Percentiles rank a stretch among this genome's conserved stretches.
phyloP scores from a whole-genome alignment of 2,329 filamentous ascomycete species.

The Botrytis fabae region DNA sequence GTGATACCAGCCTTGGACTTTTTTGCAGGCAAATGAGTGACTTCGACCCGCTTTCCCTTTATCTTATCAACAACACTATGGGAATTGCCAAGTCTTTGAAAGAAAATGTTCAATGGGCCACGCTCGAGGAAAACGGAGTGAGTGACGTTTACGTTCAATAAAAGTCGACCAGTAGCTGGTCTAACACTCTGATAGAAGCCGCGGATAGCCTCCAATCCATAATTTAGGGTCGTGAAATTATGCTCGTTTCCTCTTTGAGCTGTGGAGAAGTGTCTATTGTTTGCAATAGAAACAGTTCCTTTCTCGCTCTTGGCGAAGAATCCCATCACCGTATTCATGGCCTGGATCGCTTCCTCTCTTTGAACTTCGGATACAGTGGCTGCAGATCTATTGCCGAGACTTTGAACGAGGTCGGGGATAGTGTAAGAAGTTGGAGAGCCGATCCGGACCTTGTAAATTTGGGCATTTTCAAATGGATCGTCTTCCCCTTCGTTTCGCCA shows the following conservation, averaged over 20 bases:
- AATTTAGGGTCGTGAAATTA: conserved; percentile 44
- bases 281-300: conserved; percentile 48
- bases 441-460: conserved; percentile 31
- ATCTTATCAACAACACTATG: conserved; percentile 38
- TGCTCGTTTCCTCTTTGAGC: conserved; percentile 30
- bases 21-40: conserved; percentile 43
- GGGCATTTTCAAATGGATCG: conserved; percentile 28
- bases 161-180: conserved; percentile 55
- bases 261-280: conserved; percentile 54
- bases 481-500: conserved; percentile 38
- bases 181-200: conserved; percentile 65
- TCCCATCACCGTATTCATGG: conserved; percentile 58
- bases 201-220: conserved; percentile 56
- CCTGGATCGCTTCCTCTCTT: conserved; percentile 54
- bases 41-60: conserved; percentile 44
- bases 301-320: conserved; percentile 45
- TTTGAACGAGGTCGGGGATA: conserved; percentile 30
- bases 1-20: conserved; percentile 40
- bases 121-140: conserved; percentile 58
- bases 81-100: conserved; percentile 39
- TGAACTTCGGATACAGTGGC: conserved; percentile 27
- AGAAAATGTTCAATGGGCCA: conserved; percentile 44
- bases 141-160: conserved; percentile 65
- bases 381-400: conserved; percentile 25
- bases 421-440: conserved; percentile 29